Conservation (phyloP, 192 early-diverging fungal species). For the Cetraspora pellucida region DNA sequence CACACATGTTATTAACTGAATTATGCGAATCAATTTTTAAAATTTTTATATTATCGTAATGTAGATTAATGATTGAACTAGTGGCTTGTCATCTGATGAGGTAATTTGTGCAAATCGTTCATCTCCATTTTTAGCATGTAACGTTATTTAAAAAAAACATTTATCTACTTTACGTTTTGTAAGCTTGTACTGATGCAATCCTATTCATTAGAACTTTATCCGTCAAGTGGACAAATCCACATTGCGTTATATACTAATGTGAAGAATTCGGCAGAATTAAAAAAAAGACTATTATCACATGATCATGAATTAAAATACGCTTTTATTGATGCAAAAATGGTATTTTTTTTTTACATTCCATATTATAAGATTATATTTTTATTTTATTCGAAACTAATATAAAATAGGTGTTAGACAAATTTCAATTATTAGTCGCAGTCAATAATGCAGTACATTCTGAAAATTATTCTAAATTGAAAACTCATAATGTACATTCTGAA, state of each 20-base stretch:
- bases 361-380: not conserved
- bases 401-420: slow-evolving; percentile 50
- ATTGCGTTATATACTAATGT: slow-evolving; percentile 42
- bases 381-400: not conserved
- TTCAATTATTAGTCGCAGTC: slow-evolving; percentile 55
- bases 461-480: slow-evolving; percentile 51
- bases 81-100: no score
- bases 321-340: slow-evolving; percentile 46
- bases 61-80: no score
- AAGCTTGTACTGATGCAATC: slow-evolving; percentile 40
- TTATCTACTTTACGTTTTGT: no score
- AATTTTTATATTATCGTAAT: no score
- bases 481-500: slow-evolving; percentile 59
- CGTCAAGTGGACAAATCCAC: slow-evolving; percentile 37
- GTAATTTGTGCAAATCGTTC: no score
- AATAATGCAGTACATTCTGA: slow-evolving; percentile 55
- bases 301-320: slow-evolving; percentile 41
- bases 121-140: no score
- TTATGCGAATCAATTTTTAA: no score
- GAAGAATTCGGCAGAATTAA: slow-evolving; percentile 42
- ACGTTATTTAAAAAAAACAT: no score
- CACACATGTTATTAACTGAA: no score
- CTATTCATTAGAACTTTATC: slow-evolving; percentile 41
- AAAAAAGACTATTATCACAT: slow-evolving; percentile 40
- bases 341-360: slow-evolving; percentile 14